Evolutionary conservation across 2,329 filamentous ascomycete genomes (phyloP), one percentile per base, ranked within the genome.

Genomic region (Bimuria novae-zelandiae): DNA sequence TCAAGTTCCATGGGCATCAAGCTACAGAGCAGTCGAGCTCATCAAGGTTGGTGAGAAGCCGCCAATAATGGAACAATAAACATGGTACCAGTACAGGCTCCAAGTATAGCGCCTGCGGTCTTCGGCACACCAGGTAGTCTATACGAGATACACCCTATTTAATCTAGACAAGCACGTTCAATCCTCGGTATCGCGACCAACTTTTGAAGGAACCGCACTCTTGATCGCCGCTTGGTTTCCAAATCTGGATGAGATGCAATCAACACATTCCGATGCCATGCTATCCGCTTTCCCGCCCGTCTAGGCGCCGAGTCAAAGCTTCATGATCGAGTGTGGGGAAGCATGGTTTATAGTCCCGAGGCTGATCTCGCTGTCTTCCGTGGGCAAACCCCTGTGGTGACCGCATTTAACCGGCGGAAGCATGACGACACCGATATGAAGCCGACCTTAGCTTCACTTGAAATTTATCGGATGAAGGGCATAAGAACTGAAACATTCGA

Each of bases 331-430:
- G 7, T 33, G 46, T 49, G 46, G 46, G 27, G 36, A 41, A 32
- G 25, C 37, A 29, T 27, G 36, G 25, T 19, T 43, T 25, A 16
- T 27, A 41, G 25, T 39, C 22, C 44, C 44, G 44, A 47, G 46
- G 46, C 36, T 41, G 46, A 25, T 25, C 14, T 52, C 56, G 57
- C n/a, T 48, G 52, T 61, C 52, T 32, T 22, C 36, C 25, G 10
- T 35, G 29, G 30, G 25, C n/a, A n/a, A n/a, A n/a, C n/a, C n/a
- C n/a, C n/a, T n/a, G n/a, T n/a, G 11, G 22, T 44, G 7, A 4
- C 25, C 35, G 17, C 22, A 51, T 56, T 68, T 68, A 68, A 49
- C 65, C 65, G 64, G 60, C 57, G 65, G 65, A 49, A 60, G 49
- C 55, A 47, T 37, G 17, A 32, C 43, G 30, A 49, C 21, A 27